These are phyloP conservation scores for Lindgomyces ingoldianus DNA, from an alignment of 495 filamentous ascomycete genomes.

Conservation along the genomic window DNA sequence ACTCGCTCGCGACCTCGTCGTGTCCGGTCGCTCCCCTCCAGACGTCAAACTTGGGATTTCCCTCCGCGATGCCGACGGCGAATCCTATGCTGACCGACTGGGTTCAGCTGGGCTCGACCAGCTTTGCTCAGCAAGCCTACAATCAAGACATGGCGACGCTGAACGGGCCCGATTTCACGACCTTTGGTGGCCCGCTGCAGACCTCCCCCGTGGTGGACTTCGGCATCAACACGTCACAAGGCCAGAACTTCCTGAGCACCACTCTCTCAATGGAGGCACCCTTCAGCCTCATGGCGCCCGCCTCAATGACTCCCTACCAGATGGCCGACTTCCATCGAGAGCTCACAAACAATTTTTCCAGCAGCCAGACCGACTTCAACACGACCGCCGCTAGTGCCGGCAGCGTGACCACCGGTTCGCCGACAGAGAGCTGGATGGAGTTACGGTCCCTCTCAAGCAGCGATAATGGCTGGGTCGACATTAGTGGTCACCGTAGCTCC, in stretches of 20 bases:
- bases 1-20: conserved; percentile 4
- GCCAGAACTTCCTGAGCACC: conserved; percentile 27
- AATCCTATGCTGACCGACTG: conserved; percentile 34
- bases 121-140: conserved; percentile 26
- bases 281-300: conserved; percentile 25
- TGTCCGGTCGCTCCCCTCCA: conserved; percentile 24
- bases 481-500: conserved; percentile 52
- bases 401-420: conserved; percentile 67
- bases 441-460: conserved; percentile 79
- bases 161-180: conserved; percentile 9
- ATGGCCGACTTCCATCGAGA: conserved; percentile 32
- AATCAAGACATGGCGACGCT: conserved; percentile 10
- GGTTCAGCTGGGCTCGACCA: conserved; percentile 14
- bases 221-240: conserved; percentile 29
- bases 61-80: background rate
- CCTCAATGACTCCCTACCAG: conserved; percentile 13
- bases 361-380: conserved; percentile 3
- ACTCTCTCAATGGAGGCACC: conserved; percentile 13
- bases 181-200: conserved; percentile 29
- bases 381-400: conserved; percentile 16
- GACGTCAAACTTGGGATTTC: conserved; percentile 16
- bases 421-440: conserved; percentile 79
- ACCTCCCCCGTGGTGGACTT: conserved; percentile 37
- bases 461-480: conserved; percentile 85
- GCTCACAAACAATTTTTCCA: conserved; percentile 17